Evolutionary conservation across 305 asterid species (phyloP).

Genomic region (Fraxinus albicans): DNA sequence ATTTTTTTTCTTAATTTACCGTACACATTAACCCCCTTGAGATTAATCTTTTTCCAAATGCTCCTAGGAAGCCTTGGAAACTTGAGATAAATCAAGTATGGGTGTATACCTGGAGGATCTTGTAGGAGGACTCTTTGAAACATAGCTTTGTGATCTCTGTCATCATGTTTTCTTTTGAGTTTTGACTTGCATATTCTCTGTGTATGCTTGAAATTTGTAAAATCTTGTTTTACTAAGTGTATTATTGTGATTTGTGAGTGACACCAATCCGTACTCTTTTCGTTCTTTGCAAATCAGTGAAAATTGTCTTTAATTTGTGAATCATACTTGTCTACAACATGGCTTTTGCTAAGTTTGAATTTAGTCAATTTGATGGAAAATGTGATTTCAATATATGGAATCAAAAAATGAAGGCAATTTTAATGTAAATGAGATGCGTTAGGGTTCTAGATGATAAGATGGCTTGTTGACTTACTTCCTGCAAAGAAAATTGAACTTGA

Average conservation of each 20-base stretch:
- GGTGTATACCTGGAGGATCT: background rate
- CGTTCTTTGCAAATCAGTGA: background rate
- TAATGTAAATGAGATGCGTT: background rate
- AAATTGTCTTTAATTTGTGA: background rate
- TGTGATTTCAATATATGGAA: background rate
- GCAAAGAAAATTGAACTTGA: background rate
- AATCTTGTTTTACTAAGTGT: background rate
- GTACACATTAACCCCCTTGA: background rate
- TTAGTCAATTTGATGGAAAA: background rate
- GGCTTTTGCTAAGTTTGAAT: background rate
- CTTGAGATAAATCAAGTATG: too few species aligned
- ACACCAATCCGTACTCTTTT: background rate
- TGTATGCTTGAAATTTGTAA: background rate
- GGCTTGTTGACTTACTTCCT: background rate
- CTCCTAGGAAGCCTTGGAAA: background rate
- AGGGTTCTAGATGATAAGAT: background rate
- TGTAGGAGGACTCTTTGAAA: background rate
- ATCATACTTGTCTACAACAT: too few species aligned
- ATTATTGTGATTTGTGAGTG: background rate
- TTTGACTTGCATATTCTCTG: background rate
- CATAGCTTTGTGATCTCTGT: background rate
- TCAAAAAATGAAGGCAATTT: background rate
- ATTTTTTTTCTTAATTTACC: background rate
- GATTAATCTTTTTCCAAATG: background rate
- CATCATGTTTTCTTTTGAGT: background rate